Evolutionary conservation across 192 early-diverging fungal species (phyloP), one percentile per base, ranked within the genome.

Genomic region (Chytriomyces sp.): DNA sequence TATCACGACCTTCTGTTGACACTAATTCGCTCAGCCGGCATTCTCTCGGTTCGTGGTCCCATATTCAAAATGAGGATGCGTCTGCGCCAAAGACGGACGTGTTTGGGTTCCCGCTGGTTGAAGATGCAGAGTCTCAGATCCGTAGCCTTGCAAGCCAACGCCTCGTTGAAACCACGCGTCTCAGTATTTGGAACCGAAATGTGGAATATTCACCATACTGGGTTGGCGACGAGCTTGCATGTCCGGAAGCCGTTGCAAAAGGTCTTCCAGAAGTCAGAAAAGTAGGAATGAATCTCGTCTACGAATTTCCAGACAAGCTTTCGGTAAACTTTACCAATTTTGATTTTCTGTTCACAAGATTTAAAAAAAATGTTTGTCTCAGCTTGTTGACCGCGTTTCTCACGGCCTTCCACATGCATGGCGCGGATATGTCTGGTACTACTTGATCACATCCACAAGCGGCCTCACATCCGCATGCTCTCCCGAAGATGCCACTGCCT

Each of bases 361-460:
- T 57, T 20, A 57, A 57, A 18, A 20, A 57, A 18, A 3, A 57
- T 57, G 53, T 13, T 26, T 64, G 24, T 35, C 10, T 64, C 45
- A 68, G 67, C 26, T 68, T 9, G 35, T 68, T n/a, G 67, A 68
- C 11, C 16, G 18, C 13, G 67, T 68, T 16, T 13, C 16, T 35
- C 35, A 68, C 18, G 67, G 67, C 2, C 11, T 68, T 68, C 67
- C 67, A 11, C 67, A 68, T 48, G 18, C 11, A 35, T 68, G 67
- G 67, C 26, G 67, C 9, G 67, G 67, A 0, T 28, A 11, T 20
- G 43, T 47, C 13, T 68, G 67, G 67, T 68, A 47, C 24, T 46
- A 46, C 46, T 16, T 48, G 16, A 68, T 68, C 16, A 46, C 67
- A 46, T 45, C 67, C 26, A 44, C 45, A 47, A 68, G 67, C 46